Evolutionary conservation across 345 rosid species (phyloP).

Genomic region (Erodium maritimum): DNA sequence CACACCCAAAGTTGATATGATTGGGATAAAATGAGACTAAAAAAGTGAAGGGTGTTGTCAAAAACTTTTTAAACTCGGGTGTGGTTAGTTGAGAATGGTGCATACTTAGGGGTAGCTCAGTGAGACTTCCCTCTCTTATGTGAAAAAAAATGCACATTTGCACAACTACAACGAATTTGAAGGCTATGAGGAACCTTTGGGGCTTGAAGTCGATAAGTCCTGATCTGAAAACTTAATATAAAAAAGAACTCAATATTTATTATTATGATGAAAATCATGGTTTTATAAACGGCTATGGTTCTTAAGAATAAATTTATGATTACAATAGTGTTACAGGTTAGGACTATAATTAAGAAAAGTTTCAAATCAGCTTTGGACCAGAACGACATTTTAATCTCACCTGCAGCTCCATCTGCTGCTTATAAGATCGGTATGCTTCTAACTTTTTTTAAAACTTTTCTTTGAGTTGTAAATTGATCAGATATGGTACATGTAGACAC

Average conservation of each 20-base stretch:
- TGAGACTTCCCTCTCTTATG: too few relatives aligned
- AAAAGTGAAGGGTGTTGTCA: too few relatives aligned
- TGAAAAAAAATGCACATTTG: too few relatives aligned
- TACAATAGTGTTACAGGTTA: constrained; percentile 40
- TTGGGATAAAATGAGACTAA: too few relatives aligned
- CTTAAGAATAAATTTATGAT: constrained; percentile 19
- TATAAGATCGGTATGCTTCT: constrained; percentile 58
- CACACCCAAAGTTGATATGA: too few relatives aligned
- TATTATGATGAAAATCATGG: too few relatives aligned
- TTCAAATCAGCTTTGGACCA: constrained; percentile 58
- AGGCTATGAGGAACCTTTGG: background rate
- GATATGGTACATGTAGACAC: background rate
- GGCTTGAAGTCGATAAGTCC: background rate
- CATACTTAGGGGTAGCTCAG: too few relatives aligned
- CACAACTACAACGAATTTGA: background rate
- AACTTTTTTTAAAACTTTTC: background rate
- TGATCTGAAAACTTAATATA: background rate
- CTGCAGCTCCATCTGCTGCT: constrained; percentile 89
- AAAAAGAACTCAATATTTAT: too few relatives aligned
- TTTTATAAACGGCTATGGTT: background rate
- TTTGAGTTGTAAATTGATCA: background rate
- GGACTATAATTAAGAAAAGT: constrained; percentile 61
- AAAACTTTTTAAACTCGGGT: too few relatives aligned
- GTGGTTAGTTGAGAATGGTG: too few relatives aligned
- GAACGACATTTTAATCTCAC: constrained; percentile 78